These are phyloP conservation scores for Corynespora cassiicola DNA, from an alignment of 2,329 filamentous ascomycete species.

Conservation along the genomic window DNA sequence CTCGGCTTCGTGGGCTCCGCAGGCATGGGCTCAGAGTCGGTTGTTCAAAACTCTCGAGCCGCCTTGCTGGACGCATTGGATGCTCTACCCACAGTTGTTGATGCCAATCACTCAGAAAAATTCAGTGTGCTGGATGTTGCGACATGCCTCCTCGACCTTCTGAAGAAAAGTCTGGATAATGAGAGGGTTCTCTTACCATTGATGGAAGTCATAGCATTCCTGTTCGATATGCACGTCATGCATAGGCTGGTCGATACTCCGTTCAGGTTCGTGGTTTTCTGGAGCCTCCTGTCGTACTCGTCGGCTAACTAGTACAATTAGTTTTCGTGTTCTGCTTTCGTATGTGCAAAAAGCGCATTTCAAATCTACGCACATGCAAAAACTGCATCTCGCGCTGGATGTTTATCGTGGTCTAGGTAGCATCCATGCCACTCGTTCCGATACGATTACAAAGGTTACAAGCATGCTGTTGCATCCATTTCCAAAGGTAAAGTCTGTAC, in stretches of 20 bases:
- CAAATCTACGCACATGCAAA: slow-evolving; percentile 81
- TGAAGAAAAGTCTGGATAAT: slow-evolving; percentile 48
- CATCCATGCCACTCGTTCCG: slow-evolving; percentile 57
- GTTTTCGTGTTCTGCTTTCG: slow-evolving; percentile 69
- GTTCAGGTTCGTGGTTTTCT: slow-evolving; percentile 61
- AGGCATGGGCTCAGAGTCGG: slow-evolving; percentile 77
- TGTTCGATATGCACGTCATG: slow-evolving; percentile 59
- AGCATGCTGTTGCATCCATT: slow-evolving; percentile 82
- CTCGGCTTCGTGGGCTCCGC: slow-evolving; percentile 75
- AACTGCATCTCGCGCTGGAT: slow-evolving; percentile 79
- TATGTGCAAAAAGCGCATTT: slow-evolving; percentile 80
- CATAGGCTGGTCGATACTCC: slow-evolving; percentile 43
- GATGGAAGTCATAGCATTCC: slow-evolving; percentile 77
- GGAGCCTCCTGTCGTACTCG: neutral
- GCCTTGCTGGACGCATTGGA: slow-evolving; percentile 62
- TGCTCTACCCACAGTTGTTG: slow-evolving; percentile 21
- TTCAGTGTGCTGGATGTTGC: slow-evolving; percentile 33
- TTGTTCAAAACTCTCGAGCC: slow-evolving; percentile 72
- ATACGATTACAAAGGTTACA: slow-evolving; percentile 72
- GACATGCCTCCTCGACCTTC: slow-evolving; percentile 32
- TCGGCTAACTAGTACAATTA: slow-evolving; percentile 22
- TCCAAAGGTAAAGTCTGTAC: slow-evolving; percentile 64
- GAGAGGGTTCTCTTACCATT: slow-evolving; percentile 78
- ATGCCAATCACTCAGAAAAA: slow-evolving; percentile 1
- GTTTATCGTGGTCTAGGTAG: slow-evolving; percentile 75